A percentile compares a stretch with the other conserved stretches of the same genome.
These are phyloP conservation scores for Penicillium freii DNA, from an alignment of 2,329 filamentous ascomycete species.

Conservation along the genomic window DNA sequence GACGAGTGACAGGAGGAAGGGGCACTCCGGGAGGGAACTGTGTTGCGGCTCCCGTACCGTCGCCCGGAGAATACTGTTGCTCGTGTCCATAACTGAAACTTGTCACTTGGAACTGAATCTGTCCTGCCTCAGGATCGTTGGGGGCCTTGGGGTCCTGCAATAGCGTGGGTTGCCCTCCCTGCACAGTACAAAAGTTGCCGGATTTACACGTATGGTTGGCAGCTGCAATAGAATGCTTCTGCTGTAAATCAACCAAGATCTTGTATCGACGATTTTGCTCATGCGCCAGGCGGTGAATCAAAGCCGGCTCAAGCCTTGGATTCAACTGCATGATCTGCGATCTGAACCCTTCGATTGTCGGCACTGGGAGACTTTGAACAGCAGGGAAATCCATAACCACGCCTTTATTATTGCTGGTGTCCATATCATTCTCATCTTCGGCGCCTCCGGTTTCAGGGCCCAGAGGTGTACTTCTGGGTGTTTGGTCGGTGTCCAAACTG, in stretches of 20 bases:
- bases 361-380: slow-evolving; percentile 65
- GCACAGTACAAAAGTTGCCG: slow-evolving; percentile 61
- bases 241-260: slow-evolving; percentile 65
- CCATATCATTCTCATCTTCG: slow-evolving; percentile 58
- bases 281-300: slow-evolving; percentile 77
- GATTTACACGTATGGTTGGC: slow-evolving; percentile 59
- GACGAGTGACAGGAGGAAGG: slow-evolving; percentile 69
- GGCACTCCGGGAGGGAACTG: slow-evolving; percentile 80
- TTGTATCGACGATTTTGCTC: slow-evolving; percentile 81
- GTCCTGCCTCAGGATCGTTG: slow-evolving; percentile 58
- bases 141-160: slow-evolving; percentile 55
- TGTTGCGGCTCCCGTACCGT: slow-evolving; percentile 67
- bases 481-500: slow-evolving; percentile 12
- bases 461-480: slow-evolving; percentile 15
- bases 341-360: slow-evolving; percentile 73
- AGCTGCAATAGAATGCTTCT: slow-evolving; percentile 61
- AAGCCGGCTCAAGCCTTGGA: slow-evolving; percentile 63
- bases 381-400: slow-evolving; percentile 62
- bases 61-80: slow-evolving; percentile 63
- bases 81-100: slow-evolving; percentile 60
- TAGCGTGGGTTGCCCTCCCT: slow-evolving; percentile 64
- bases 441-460: slow-evolving; percentile 28
- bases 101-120: slow-evolving; percentile 55
- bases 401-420: slow-evolving; percentile 57
- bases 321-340: slow-evolving; percentile 71